Conservation (phyloP, 495 filamentous ascomycete species). For the Trichoderma virens region DNA sequence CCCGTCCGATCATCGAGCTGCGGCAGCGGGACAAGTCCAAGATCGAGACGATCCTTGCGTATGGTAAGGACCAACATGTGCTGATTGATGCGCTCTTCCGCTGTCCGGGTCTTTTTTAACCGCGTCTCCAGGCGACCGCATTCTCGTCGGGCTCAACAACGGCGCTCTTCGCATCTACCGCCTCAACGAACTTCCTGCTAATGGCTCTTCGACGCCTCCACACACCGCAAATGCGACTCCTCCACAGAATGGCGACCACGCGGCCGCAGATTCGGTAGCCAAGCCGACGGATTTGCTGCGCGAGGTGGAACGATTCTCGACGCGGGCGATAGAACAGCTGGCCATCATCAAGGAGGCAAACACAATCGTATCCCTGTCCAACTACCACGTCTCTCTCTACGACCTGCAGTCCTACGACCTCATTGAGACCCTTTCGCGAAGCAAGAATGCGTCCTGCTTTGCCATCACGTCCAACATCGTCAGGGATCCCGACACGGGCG, state of each 20-base stretch:
- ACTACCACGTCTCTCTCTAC: constrained; percentile 78
- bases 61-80: constrained; percentile 46
- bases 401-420: constrained; percentile 78
- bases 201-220: constrained; percentile 13
- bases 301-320: constrained; percentile 89
- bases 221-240: constrained; percentile 26
- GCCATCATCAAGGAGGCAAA: constrained; percentile 92
- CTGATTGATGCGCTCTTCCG: constrained; percentile 1
- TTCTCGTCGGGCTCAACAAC: constrained; percentile 85
- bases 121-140: constrained; percentile 58
- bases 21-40: constrained; percentile 87
- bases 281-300: constrained; percentile 78
- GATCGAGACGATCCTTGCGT: constrained; percentile 89
- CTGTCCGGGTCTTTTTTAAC: not conserved
- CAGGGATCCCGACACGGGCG: constrained; percentile 75
- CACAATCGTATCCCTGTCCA: constrained; percentile 80
- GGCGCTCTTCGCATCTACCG: constrained; percentile 87
- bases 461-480: constrained; percentile 92
- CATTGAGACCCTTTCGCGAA: constrained; percentile 62
- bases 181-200: constrained; percentile 53
- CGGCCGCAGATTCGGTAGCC: constrained; percentile 18
- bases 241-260: constrained; percentile 21
- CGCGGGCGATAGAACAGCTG: constrained; percentile 80
- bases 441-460: constrained; percentile 81
- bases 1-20: constrained; percentile 93